Base-by-base conservation (phyloP, 1,139 yeast genomes). In the Debaryomyces udenii region DNA sequence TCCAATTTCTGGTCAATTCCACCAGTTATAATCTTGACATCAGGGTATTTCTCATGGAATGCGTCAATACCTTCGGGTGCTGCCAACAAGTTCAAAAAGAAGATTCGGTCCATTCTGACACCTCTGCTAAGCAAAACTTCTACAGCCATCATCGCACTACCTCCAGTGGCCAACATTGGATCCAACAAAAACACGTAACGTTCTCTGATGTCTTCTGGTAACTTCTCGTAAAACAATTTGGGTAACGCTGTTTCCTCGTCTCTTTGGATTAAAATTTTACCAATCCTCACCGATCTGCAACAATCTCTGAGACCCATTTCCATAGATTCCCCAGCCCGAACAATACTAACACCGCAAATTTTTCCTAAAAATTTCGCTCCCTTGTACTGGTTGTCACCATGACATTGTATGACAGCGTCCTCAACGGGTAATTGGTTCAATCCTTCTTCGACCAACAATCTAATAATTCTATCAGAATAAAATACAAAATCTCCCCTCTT, bases 131-230 rank as follows among this genome's bases (percentile, higher is more conserved):
- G 74, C 53, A 93, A 73, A 13, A 93, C 98, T 47, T 93, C 96
- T 18, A 91, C 89, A 3, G 98, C 99, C 93, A 91, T 87, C 69
- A 88, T 81, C 10, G 98, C 99, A 48, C 96, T 86, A 39, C 99
- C 99, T 47, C 99, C 99, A 16, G 99, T 93, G 29, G 99, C 99
- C 59, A 93, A 77, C 96, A 93, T 87, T 44, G 99, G 99, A 57
- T 93, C 99, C 52, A 93, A 73, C 57, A 93, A 70, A 59, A 93
- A 86, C 16, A 93, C 98, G 56, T 83, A 93, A 52, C 99, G 77
- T 26, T 86, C 86, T 39, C 84, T 70, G 48, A 93, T 91, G 57
- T 93, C 99, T 48, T 82, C 90, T 18, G 99, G 99, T 50, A 93
- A 76, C 64, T 93, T 93, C 53, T 88, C 96, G 62, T 91, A 93